Percentiles rank a stretch among this genome's conserved stretches.
These are phyloP conservation scores for Castanea sativa DNA, from an alignment of 306 rosid genomes.

Conservation along the genomic window DNA sequence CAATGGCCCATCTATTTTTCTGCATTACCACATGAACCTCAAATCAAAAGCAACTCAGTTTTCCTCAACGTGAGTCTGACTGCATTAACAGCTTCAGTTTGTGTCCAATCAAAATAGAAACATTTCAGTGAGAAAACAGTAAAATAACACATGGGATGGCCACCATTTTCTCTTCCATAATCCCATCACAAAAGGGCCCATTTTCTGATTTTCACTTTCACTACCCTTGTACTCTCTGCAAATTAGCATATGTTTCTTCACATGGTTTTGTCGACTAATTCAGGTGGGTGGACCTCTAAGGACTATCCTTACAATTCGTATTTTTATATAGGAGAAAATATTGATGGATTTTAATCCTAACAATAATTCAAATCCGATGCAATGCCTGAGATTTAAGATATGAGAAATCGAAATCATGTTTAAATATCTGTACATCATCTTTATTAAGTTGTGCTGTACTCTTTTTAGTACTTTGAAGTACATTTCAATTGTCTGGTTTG, in stretches of 20 bases:
- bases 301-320: neutral
- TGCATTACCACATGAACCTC: constrained; percentile 30
- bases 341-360: neutral
- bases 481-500: neutral
- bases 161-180: constrained; percentile 28
- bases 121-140: constrained; percentile 34
- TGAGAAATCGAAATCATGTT: neutral
- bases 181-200: constrained; percentile 38
- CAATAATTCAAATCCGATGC: neutral
- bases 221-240: constrained; percentile 1
- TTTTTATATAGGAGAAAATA: neutral
- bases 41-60: constrained; percentile 17
- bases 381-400: neutral
- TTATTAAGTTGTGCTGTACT: constrained; percentile 13
- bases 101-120: constrained; percentile 31
- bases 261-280: constrained; percentile 44
- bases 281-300: constrained; percentile 36
- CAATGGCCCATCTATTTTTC: constrained; percentile 31
- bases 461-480: neutral
- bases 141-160: constrained; percentile 59
- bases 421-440: neutral
- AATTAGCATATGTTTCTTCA: constrained; percentile 39
- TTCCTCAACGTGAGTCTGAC: neutral
- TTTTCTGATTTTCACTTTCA: constrained; percentile 2
- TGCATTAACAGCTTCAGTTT: constrained; percentile 23